phyloP scores from a whole-genome alignment of 371 early-diverging fungal genomes.

The Syncephalastrum contaminatum region DNA sequence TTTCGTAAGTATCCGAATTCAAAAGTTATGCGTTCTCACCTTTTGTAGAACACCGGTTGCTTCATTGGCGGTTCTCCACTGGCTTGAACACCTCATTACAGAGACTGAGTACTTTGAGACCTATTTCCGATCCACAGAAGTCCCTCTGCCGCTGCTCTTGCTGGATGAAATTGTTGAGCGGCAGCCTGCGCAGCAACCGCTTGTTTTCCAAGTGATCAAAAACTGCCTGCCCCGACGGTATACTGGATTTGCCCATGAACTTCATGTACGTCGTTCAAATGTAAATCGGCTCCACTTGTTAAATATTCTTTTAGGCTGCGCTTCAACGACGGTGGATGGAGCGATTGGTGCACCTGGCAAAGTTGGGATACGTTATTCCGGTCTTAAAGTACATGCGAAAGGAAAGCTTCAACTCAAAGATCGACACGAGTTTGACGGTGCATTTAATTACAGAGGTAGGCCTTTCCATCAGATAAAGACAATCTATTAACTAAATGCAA shows the following conservation, averaged over 20 bases:
- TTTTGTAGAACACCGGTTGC: conserved; percentile 46
- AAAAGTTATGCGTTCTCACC: not conserved
- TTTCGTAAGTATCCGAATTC: conserved; percentile 14
- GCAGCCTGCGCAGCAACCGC: conserved; percentile 63
- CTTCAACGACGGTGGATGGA: conserved; percentile 65
- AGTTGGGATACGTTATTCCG: conserved; percentile 59
- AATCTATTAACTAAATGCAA: too few relatives aligned
- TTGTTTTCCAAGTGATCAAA: conserved; percentile 59
- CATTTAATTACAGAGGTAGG: conserved; percentile 54
- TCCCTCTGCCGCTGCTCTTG: conserved; percentile 56
- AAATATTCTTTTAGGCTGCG: conserved; percentile 42
- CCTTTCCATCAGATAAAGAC: not conserved
- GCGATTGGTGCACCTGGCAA: conserved; percentile 63
- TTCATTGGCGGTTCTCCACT: conserved; percentile 57
- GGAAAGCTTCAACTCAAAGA: conserved; percentile 35
- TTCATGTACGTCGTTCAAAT: conserved; percentile 32
- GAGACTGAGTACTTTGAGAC: conserved; percentile 65
- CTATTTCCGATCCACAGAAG: conserved; percentile 63
- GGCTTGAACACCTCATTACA: conserved; percentile 62
- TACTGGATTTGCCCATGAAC: conserved; percentile 54
- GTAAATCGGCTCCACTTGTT: not conserved
- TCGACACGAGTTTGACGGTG: conserved; percentile 60
- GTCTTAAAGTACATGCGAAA: conserved; percentile 51
- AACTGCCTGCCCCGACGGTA: conserved; percentile 30
- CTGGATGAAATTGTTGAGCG: conserved; percentile 69